These are phyloP conservation scores for Lactarius hengduanensis DNA, from an alignment of 768 basidiomycete genomes.

Conservation along the genomic window DNA sequence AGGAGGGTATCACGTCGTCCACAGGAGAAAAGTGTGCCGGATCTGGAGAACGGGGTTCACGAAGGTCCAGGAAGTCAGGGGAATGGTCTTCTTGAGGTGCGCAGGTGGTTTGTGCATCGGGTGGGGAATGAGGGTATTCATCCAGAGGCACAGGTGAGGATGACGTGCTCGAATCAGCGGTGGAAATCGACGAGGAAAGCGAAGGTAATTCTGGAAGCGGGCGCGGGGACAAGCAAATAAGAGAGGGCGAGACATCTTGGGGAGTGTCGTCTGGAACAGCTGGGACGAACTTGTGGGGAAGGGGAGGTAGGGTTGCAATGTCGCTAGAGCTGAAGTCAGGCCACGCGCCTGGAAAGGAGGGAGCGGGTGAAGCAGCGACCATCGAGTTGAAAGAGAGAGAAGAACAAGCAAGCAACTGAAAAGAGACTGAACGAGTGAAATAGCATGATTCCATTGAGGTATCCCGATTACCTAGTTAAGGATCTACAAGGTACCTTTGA, in stretches of 20 bases:
- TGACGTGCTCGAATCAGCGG: constrained; percentile 14
- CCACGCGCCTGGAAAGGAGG: constrained; percentile 49
- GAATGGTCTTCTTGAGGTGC: background rate
- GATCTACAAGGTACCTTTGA: constrained; percentile 68
- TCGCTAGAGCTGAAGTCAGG: constrained; percentile 33
- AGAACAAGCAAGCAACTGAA: constrained; percentile 7
- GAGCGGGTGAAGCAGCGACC: constrained; percentile 32
- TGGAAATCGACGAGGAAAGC: constrained; percentile 25
- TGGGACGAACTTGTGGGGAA: constrained; percentile 11
- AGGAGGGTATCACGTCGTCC: constrained; percentile 16
- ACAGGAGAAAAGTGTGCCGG: constrained; percentile 27
- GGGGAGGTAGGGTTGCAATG: constrained; percentile 8
- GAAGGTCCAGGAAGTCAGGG: constrained; percentile 20
- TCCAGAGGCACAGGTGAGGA: background rate
- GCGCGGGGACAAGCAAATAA: constrained; percentile 21
- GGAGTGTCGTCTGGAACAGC: background rate
- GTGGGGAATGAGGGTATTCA: background rate
- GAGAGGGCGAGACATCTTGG: constrained; percentile 21
- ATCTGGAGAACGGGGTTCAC: constrained; percentile 27
- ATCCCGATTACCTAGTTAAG: constrained; percentile 17
- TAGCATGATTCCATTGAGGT: constrained; percentile 7
- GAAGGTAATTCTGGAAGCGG: constrained; percentile 28
- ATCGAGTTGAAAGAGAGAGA: constrained; percentile 25
- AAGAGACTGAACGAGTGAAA: background rate
- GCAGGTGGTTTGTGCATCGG: constrained; percentile 6